These are phyloP conservation scores for Aureobasidium sp. DNA, from an alignment of 2,329 filamentous ascomycete species.

Conservation along the genomic window DNA sequence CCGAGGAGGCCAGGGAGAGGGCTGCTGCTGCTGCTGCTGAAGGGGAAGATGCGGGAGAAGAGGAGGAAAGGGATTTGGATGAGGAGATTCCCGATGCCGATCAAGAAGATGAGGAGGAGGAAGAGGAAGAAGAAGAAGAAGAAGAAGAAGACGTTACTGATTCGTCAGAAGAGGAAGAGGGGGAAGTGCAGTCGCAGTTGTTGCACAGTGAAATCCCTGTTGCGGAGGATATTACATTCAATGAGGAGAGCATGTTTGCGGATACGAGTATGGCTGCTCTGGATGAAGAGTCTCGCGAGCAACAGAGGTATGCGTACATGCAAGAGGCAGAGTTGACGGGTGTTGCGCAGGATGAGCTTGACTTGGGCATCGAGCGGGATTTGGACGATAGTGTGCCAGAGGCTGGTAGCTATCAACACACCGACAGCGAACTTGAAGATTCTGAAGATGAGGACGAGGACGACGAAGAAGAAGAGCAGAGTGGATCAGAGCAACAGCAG, in stretches of 20 bases:
- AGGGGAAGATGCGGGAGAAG: constrained; percentile 53
- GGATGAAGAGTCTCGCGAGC: constrained; percentile 31
- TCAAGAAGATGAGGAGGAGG: constrained; percentile 35
- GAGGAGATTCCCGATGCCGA: constrained; percentile 56
- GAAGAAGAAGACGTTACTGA: constrained; percentile 53
- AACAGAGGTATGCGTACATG: constrained; percentile 37
- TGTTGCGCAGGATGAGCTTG: constrained; percentile 41
- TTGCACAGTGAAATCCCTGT: constrained; percentile 25
- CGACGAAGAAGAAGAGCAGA: constrained; percentile 20
- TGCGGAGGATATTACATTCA: constrained; percentile 49
- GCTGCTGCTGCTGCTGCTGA: constrained; percentile 34
- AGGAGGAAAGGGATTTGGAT: constrained; percentile 61
- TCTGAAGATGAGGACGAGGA: constrained; percentile 19
- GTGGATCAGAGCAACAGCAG: constrained; percentile 20
- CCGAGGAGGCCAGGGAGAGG: constrained; percentile 43
- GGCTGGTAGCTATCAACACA: constrained; percentile 48
- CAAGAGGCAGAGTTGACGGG: constrained; percentile 43
- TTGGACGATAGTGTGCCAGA: constrained; percentile 47
- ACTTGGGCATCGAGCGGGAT: constrained; percentile 34
- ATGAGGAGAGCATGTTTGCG: constrained; percentile 40
- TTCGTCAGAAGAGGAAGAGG: constrained; percentile 40
- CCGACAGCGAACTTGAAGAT: constrained; percentile 46
- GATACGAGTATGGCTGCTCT: constrained; percentile 38
- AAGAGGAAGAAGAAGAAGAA: constrained; percentile 31
- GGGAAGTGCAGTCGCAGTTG: constrained; percentile 37